Conservation (phyloP, 169 alveolate species). For the Eimeria nieschulzi region DNA sequence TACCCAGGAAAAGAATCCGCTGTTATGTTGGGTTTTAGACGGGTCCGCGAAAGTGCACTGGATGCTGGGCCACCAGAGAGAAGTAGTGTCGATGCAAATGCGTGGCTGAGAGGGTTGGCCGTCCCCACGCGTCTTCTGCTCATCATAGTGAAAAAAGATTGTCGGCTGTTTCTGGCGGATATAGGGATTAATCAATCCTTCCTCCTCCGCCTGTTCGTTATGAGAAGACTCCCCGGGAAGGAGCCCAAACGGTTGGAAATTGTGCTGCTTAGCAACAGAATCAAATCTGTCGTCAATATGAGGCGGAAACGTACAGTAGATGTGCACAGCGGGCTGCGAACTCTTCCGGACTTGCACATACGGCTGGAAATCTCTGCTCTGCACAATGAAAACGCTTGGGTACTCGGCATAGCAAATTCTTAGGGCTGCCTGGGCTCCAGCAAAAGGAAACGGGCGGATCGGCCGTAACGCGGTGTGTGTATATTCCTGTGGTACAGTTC, state of each 20-base stretch:
- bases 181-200: not conserved
- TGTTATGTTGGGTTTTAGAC: not conserved
- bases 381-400: conserved; percentile 29
- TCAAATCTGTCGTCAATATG: conserved; percentile 10
- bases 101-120: not conserved
- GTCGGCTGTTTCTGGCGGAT: not conserved
- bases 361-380: not conserved
- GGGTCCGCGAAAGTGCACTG: conserved; percentile 19
- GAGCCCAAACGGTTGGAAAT: not conserved
- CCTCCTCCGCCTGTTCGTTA: not conserved
- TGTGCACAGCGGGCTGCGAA: conserved; percentile 37
- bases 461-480: not conserved
- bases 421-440: not conserved
- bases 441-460: not conserved
- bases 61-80: conserved; percentile 29
- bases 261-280: not conserved
- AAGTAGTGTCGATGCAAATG: conserved; percentile 38
- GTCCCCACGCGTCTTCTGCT: not conserved
- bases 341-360: conserved; percentile 13
- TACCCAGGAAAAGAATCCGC: conserved; percentile 1
- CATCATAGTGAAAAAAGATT: not conserved
- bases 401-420: conserved; percentile 3
- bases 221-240: not conserved
- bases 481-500: not conserved
- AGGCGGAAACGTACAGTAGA: not conserved